Evolutionary conservation across 2,329 filamentous ascomycete genomes (phyloP), one percentile per base, ranked within the genome.

Genomic region (Clonostachys rosea): DNA sequence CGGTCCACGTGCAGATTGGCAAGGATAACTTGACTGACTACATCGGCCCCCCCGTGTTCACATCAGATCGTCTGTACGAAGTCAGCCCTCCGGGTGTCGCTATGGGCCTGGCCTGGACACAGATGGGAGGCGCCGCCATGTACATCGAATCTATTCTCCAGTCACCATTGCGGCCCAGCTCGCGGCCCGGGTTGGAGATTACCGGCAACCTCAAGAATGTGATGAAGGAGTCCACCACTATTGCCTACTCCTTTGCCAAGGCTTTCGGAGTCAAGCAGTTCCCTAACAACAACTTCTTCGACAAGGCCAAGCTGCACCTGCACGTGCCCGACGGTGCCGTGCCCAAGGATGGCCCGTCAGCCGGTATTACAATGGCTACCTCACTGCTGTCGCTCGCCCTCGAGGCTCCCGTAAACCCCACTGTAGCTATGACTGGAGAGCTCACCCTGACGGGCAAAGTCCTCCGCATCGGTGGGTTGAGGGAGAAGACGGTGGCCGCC

Each of bases 291-390:
- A 82, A 84, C 64, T 99, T 97, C 76, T 96, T 99, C 60, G 90
- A 97, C 62, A 91, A 94, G 71, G 94, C 92, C 10, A 90, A 87
- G 70, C 81, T 99, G 63, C 94, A 99, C 68, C 76, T 99, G 54
- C 94, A 99, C 73, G 95, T 95, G 49, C 94, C 94, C 0, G 94
- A 99, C 65, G 94, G 94, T 6, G 94, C 94, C 9, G 91, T 96
- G 47, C 89, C 88, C 56, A 99, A 99, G 70, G 94, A 99, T 63
- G 94, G 87, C 1, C 89, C 89, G 5, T 91, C 87, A 43, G 94
- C 94, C 17, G 94, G 94, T 63, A 94, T 99, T 60, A 99, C 94
- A 7, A 99, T 99, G 94, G 87, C 94, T n/a, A 95, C 91, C 7
- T 91, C 88, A 49, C 70, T 99, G 58, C 75, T 99, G 44, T 92